Evolutionary conservation across 352 stramenopile genomes (phyloP), one percentile per base, ranked within the genome.

Genomic region (Globisporangium rhizosaccharum): DNA sequence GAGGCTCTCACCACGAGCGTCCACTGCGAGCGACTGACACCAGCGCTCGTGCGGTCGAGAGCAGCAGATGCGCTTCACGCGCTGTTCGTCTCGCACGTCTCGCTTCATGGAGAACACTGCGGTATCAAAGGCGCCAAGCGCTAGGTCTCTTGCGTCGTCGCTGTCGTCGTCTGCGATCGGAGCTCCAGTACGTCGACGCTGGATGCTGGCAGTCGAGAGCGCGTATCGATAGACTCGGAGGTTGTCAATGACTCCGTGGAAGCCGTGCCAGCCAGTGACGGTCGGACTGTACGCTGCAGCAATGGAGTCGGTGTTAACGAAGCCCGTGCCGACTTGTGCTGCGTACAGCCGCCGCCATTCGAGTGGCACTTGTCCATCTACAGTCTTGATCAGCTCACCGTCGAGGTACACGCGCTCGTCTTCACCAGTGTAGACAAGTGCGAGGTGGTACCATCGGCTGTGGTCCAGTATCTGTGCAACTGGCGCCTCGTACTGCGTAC

Each of bases 371-470:
- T 2, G 6, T 1, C 59, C 62, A 15, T 18, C 18, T 14, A 46
- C 49, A 2, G 51, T 66, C 3, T 46, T 30, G 2, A 71, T 17
- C 8, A 65, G 58, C 0, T 53, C n/a, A 8, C 70, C 72, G 46
- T 78, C 46, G 1, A 78, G 26, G 8, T 65, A 75, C 39, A 78
- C 67, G 2, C 20, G 8, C 48, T 76, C 58, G 3, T 53, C 15
- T 23, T 54, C 18, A 6, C 56, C 17, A 18, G 71, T 48, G 39
- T 71, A 79, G 5, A 66, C 65, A 17, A 76, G 49, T 8, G 54
- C 72, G 48, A 78, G 37, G 33, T 79, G 68, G 56, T 78, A 78
- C 71, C 73, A 83, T 3, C 53, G 57, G 20, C 58, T 55, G 0
- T 51, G 33, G 30, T 66, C 46, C 6, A 83, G 57, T n/a, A 23